A percentile compares a stretch with the other conserved stretches of the same genome.
Conservation (phyloP, 169 alveolate species). For the Ichthyophthirius multifiliis region DNA sequence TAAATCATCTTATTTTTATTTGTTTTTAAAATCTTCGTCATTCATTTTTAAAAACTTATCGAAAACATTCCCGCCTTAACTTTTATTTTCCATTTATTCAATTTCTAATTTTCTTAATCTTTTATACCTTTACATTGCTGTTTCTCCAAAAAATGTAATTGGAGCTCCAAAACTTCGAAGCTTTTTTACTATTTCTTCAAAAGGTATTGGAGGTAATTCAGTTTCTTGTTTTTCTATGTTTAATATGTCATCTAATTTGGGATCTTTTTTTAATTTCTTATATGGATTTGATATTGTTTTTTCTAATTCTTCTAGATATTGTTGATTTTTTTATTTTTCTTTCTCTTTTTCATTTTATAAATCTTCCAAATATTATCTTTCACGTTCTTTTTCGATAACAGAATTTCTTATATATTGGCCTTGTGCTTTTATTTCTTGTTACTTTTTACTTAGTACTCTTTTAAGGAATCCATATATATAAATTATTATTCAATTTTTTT, state of each 20-base stretch:
- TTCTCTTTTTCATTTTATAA: not conserved
- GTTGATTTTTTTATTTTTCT: constrained; percentile 5
- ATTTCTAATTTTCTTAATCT: constrained; percentile 44
- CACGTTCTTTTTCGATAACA: not conserved
- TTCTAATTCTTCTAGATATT: constrained; percentile 15
- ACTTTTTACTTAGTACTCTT: not conserved
- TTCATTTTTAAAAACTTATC: constrained; percentile 32
- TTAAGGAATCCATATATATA: not conserved
- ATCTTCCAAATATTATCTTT: not conserved
- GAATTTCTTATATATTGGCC: constrained; percentile 6
- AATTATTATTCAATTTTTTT: too few relatives aligned
- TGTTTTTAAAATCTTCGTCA: constrained; percentile 48
- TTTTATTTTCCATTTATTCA: constrained; percentile 29
- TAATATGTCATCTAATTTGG: not conserved
- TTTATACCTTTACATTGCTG: constrained; percentile 68
- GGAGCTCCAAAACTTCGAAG: constrained; percentile 79
- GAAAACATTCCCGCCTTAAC: constrained; percentile 12
- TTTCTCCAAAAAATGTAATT: constrained; percentile 82
- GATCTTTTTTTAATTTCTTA: constrained; percentile 1
- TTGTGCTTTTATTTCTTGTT: constrained; percentile 10
- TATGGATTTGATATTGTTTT: not conserved
- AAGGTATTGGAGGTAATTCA: constrained; percentile 34
- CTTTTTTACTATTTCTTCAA: constrained; percentile 59
- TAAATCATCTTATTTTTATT: constrained; percentile 41
- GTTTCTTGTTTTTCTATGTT: not conserved